Evolutionary conservation across 164 flowering plant species (phyloP).

Genomic region (Macadamia tetraphylla): DNA sequence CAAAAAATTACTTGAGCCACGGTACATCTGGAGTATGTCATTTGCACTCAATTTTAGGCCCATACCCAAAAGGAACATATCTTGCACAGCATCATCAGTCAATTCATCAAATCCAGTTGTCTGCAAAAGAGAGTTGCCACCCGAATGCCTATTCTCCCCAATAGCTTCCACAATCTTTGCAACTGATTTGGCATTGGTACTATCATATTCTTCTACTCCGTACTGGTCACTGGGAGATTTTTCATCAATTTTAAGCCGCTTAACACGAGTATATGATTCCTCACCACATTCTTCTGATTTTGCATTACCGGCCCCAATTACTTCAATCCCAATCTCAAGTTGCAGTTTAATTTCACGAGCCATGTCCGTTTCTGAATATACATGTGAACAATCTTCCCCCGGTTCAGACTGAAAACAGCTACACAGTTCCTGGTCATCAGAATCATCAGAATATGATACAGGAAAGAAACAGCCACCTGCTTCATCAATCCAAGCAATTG

Average conservation of each 20-base stretch:
- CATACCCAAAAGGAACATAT: constrained; percentile 43
- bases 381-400: constrained; percentile 16
- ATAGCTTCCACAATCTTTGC: constrained; percentile 19
- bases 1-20: constrained; percentile 24
- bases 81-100: constrained; percentile 27
- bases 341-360: constrained; percentile 56
- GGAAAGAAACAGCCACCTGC: constrained; percentile 76
- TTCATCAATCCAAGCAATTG: constrained; percentile 93
- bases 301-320: constrained; percentile 33
- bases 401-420: constrained; percentile 17
- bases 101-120: constrained; percentile 15
- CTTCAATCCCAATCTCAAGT: constrained; percentile 49
- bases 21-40: constrained; percentile 35
- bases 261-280: constrained; percentile 43
- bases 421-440: constrained; percentile 21
- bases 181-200: constrained; percentile 14
- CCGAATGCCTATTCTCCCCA: constrained; percentile 24
- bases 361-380: constrained; percentile 24
- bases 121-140: constrained; percentile 7
- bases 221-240: constrained; percentile 18
- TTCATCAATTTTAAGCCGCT: constrained; percentile 26
- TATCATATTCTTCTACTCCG: constrained; percentile 28
- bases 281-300: constrained; percentile 49
- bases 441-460: constrained; percentile 28
- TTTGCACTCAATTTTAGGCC: constrained; percentile 20